Evolutionary conservation across 192 early-diverging fungal genomes (phyloP).

Genomic region (Coemansia sp.): DNA sequence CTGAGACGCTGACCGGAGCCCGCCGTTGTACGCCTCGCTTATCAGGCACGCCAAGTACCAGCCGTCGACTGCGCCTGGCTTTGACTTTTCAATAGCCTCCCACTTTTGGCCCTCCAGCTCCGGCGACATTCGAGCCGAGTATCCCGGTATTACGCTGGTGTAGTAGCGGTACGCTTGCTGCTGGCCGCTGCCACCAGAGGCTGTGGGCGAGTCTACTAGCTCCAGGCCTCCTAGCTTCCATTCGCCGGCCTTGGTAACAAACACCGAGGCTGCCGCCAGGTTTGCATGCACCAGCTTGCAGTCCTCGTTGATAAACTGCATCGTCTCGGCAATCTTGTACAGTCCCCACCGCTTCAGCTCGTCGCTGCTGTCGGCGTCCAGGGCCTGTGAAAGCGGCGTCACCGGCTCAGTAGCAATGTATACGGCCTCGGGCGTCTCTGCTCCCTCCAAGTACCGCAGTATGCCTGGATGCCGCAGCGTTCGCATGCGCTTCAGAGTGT

Average conservation of each 20-base stretch:
- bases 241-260: conserved; percentile 86
- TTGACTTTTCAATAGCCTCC: conserved; percentile 10
- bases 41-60: conserved; percentile 82
- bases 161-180: conserved; percentile 26
- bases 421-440: conserved; percentile 64
- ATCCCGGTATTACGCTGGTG: conserved; percentile 29
- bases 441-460: conserved; percentile 79
- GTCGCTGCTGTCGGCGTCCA: conserved; percentile 52
- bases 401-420: conserved; percentile 89
- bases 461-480: conserved; percentile 90
- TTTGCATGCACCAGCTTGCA: conserved; percentile 86
- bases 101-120: conserved; percentile 36
- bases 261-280: conserved; percentile 74
- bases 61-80: conserved; percentile 64
- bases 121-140: conserved; percentile 37
- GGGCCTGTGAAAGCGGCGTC: conserved; percentile 64
- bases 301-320: conserved; percentile 87
- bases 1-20: conserved; percentile 53
- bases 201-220: conserved; percentile 56
- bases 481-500: conserved; percentile 79
- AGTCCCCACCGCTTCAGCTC: conserved; percentile 81
- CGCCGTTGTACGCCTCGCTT: conserved; percentile 77
- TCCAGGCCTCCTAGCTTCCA: conserved; percentile 96
- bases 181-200: conserved; percentile 50
- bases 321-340: conserved; percentile 80